Percentiles rank a stretch among this genome's conserved stretches.
Evolutionary conservation across 257 asterid genomes (phyloP).

Genomic region (Thymus mandschuricus): DNA sequence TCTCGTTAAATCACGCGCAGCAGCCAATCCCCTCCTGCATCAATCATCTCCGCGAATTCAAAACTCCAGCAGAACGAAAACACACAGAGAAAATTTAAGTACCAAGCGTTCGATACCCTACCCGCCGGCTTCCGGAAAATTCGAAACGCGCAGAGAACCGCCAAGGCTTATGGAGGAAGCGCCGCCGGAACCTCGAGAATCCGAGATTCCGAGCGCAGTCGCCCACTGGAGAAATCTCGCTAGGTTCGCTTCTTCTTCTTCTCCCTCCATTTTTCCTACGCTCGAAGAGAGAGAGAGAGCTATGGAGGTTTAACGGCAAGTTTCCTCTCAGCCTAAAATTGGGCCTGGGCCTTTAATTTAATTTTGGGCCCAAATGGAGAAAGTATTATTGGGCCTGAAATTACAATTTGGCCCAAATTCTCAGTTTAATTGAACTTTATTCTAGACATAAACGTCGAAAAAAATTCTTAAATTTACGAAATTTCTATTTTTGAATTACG

Average conservation of each 20-base stretch:
- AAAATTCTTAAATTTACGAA: no score
- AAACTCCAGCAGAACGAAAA: neutral
- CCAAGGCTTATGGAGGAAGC: slow-evolving; percentile 53
- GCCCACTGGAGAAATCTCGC: slow-evolving; percentile 74
- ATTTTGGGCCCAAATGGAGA: neutral
- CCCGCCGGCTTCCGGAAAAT: slow-evolving; percentile 96
- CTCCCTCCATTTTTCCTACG: slow-evolving; percentile 38
- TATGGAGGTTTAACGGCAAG: neutral
- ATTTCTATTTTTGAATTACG: no score
- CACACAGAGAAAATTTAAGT: neutral
- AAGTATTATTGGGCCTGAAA: neutral
- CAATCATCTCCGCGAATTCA: neutral
- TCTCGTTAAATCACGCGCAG: slow-evolving; percentile 64
- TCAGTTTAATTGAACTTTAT: no score
- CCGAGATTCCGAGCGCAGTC: slow-evolving; percentile 64
- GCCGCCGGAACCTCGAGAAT: slow-evolving; percentile 35
- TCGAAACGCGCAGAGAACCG: slow-evolving; percentile 49
- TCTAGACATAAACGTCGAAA: no score
- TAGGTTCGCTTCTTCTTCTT: slow-evolving; percentile 48
- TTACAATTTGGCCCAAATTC: neutral
- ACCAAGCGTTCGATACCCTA: slow-evolving; percentile 19
- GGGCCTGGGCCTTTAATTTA: neutral
- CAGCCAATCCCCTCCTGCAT: slow-evolving; percentile 89
- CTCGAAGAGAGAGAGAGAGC: neutral
- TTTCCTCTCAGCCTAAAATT: neutral